Base-by-base conservation (phyloP, 352 stramenopile species). In the Globisporangium apiculatum region DNA sequence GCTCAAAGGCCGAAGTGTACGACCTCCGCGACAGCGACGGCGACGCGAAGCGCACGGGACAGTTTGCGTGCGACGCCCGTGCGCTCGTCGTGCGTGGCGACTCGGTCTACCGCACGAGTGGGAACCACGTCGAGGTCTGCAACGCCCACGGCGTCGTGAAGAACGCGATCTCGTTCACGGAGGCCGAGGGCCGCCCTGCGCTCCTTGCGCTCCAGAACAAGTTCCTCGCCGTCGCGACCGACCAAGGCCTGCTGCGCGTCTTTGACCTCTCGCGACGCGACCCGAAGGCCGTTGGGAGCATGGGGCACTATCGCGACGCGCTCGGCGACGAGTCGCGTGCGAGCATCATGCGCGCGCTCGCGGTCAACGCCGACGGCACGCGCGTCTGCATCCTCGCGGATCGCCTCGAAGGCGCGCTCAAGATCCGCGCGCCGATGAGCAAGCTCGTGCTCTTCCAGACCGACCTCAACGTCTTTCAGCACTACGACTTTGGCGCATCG, bases 401-500 rank as follows among this genome's bases (percentile, higher is more conserved):
- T 42, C 67, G 68, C 2, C 69, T 95, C 18, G 84, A 89, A 68
- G 75, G 80, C 10, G 72, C 76, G 18, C 66, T 96, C 17, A 74
- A 84, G 53, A 91, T 97, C 48, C 83, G 89, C 49, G 83, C 82
- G 41, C 93, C 91, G 14, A 64, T 97, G 58, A 86, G 67, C 60
- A 89, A 91, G 43, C 66, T 98, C 18, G 87, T 89, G 60, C 67
- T 98, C 10, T 98, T 96, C 71, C 87, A 97, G 54, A 81, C 76
- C 7, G 83, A 97, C 53, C 76, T 96, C 35, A 93, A 96, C 58
- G 79, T 89, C 46, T 89, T 97, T 48, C 81, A 94, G 60, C 74
- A 88, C 49, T 96, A 94, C 72, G 89, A 97, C 53, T 97, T 95
- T 70, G 86, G 79, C 0, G 53, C 78, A 6, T 75, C 74, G 42